Evolutionary conservation across 169 alveolate genomes (phyloP).

Genomic region (Besnoitia besnoiti): DNA sequence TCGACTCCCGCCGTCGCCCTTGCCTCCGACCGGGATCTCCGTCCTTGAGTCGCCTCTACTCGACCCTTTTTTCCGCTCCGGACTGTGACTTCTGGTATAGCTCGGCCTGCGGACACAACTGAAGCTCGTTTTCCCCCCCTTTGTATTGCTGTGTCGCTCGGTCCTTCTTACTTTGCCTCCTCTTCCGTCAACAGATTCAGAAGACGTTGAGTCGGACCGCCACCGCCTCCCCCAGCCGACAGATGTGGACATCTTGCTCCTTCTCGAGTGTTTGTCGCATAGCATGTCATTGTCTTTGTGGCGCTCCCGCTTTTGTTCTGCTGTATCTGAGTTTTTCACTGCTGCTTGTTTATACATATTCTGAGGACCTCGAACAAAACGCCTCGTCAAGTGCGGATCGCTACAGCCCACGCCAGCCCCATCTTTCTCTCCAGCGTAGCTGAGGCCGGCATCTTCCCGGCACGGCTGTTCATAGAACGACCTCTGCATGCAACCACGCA

Average conservation of each 20-base stretch:
- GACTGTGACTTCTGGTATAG: no score
- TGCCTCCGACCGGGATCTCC: neutral
- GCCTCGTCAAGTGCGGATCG: neutral
- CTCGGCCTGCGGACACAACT: no score
- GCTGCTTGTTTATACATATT: constrained; percentile 1
- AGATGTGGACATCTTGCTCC: neutral
- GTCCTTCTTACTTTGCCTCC: neutral
- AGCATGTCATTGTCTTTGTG: neutral
- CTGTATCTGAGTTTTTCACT: neutral
- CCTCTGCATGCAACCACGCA: no score
- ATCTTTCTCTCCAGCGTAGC: neutral
- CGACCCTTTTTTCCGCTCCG: no score
- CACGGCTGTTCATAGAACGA: neutral
- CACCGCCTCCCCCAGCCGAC: neutral
- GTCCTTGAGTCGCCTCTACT: no score
- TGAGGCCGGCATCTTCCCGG: neutral
- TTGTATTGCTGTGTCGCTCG: neutral
- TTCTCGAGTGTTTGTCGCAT: neutral
- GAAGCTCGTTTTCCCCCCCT: no score
- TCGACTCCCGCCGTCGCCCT: neutral
- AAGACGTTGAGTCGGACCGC: neutral
- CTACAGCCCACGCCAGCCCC: neutral
- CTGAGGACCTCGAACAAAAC: constrained; percentile 17
- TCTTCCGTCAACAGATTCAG: neutral
- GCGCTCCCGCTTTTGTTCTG: neutral